A percentile compares a stretch with the other conserved stretches of the same genome.
phyloP scores from a whole-genome alignment of 1,139 yeast genomes.

The Candida freyschussii region DNA sequence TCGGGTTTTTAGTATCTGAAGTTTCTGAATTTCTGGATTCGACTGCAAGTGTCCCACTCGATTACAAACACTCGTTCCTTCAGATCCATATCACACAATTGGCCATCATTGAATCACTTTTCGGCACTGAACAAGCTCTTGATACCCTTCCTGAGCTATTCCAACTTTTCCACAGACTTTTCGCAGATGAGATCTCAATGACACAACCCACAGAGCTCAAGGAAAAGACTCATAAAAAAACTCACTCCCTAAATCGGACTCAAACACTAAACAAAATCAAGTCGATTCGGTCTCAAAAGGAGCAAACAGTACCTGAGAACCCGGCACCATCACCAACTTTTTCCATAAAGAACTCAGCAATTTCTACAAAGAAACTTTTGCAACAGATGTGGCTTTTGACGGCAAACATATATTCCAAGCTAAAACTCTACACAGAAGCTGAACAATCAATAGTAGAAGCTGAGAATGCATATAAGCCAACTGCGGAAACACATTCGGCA shows the following conservation, averaged over 20 bases:
- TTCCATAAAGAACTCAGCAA: constrained; percentile 12
- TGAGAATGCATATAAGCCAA: constrained; percentile 46
- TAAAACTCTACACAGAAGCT: constrained; percentile 54
- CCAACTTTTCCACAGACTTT: constrained; percentile 52
- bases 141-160: constrained; percentile 66
- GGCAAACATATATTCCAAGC: constrained; percentile 57
- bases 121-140: constrained; percentile 58
- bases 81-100: constrained; percentile 75
- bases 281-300: constrained; percentile 16
- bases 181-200: constrained; percentile 29
- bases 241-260: constrained; percentile 14
- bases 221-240: constrained; percentile 9
- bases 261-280: constrained; percentile 21
- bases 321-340: constrained; percentile 1
- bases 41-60: constrained; percentile 24
- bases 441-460: constrained; percentile 75
- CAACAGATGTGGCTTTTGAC: constrained; percentile 76
- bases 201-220: constrained; percentile 9
- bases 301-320: not conserved
- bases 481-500: constrained; percentile 48
- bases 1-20: constrained; percentile 35
- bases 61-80: constrained; percentile 50
- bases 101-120: constrained; percentile 59
- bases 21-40: constrained; percentile 21
- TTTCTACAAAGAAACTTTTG: constrained; percentile 35